Conservation (phyloP, 768 basidiomycete genomes). For the Stropharia rugosoannulata region DNA sequence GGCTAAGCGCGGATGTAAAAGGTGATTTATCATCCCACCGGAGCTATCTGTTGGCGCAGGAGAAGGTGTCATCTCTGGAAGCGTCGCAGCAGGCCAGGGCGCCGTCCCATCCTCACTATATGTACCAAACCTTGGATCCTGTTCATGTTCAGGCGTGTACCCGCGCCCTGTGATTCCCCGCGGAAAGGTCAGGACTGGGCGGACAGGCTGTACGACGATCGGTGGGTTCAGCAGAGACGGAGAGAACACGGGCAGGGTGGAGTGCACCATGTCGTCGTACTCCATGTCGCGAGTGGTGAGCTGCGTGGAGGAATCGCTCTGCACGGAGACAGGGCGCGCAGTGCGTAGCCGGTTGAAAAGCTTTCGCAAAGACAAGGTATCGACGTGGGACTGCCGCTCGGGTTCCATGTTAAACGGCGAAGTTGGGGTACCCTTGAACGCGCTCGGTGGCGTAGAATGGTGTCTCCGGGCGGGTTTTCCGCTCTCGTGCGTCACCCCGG, state of each 20-base stretch:
- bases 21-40: constrained; percentile 22
- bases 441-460: constrained; percentile 13
- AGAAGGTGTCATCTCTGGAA: constrained; percentile 23
- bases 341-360: constrained; percentile 17
- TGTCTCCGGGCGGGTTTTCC: constrained; percentile 9
- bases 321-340: constrained; percentile 10
- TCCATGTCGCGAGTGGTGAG: constrained; percentile 1
- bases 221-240: constrained; percentile 27
- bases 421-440: constrained; percentile 3
- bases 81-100: constrained; percentile 24
- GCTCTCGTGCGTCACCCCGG: constrained; percentile 12
- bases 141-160: constrained; percentile 4
- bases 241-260: constrained; percentile 11
- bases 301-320: constrained; percentile 13
- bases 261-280: constrained; percentile 5
- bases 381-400: constrained; percentile 9
- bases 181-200: constrained; percentile 12
- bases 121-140: not conserved
- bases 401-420: constrained; percentile 10
- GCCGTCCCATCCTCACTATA: not conserved
- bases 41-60: constrained; percentile 28
- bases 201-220: constrained; percentile 10
- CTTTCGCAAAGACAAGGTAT: constrained; percentile 15
- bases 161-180: constrained; percentile 12
- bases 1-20: constrained; percentile 28